Evolutionary conservation across 2,329 filamentous ascomycete genomes (phyloP).

Genomic region (Xylaria sp.): DNA sequence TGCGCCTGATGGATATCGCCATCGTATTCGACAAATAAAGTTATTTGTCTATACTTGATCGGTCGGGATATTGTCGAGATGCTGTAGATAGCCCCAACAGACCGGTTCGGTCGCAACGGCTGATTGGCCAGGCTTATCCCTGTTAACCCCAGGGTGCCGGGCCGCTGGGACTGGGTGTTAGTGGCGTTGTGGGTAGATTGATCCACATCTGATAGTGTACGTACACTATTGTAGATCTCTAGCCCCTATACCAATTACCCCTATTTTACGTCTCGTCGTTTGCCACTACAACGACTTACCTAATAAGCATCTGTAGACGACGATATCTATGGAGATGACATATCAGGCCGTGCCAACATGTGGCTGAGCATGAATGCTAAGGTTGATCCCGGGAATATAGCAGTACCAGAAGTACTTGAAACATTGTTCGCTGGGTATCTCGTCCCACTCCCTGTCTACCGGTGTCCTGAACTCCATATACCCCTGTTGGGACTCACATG

Average conservation of each 20-base stretch:
- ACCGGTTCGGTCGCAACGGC: not conserved
- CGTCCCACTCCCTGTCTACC: not conserved
- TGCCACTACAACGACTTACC: not conserved
- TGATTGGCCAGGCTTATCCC: slow-evolving; percentile 12
- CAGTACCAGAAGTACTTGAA: not conserved
- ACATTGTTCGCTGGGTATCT: not conserved
- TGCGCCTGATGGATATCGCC: no score
- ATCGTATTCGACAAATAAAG: no score
- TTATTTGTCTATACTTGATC: no score
- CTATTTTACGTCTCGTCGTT: not conserved
- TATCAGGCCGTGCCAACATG: not conserved
- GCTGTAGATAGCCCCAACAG: not conserved
- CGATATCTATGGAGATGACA: not conserved
- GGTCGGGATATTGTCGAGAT: no score
- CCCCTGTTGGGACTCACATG: not conserved
- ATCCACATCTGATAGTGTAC: slow-evolving; percentile 2
- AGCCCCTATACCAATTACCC: not conserved
- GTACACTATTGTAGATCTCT: not conserved
- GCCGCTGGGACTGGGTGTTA: slow-evolving; percentile 24
- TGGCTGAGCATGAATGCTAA: not conserved
- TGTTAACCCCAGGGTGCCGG: slow-evolving; percentile 19
- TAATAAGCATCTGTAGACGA: not conserved
- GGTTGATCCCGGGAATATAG: not conserved
- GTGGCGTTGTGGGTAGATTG: slow-evolving; percentile 5
- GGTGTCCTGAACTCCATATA: no score